Percentiles rank a stretch among this genome's conserved stretches.
Evolutionary conservation across 768 basidiomycete genomes (phyloP).

Genomic region (Lactarius tabidus): DNA sequence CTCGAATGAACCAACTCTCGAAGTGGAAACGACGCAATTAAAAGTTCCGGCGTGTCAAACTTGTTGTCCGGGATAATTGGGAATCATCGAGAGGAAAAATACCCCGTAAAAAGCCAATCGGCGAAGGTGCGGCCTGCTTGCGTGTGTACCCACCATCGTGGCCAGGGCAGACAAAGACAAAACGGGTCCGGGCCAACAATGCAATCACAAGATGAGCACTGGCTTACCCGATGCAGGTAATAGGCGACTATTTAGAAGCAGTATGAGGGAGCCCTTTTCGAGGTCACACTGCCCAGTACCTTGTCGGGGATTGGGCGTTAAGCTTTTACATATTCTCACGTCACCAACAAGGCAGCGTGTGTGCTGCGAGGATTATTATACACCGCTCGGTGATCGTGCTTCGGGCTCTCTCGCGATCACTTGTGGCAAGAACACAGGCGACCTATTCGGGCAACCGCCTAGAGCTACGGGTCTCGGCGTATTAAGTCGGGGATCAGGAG

Average conservation of each 20-base stretch:
- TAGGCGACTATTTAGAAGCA: constrained; percentile 21
- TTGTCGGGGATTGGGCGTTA: constrained; percentile 17
- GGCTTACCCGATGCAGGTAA: constrained; percentile 20
- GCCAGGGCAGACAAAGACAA: constrained; percentile 10
- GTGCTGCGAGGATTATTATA: constrained; percentile 2
- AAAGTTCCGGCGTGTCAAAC: constrained; percentile 22
- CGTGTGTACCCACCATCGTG: constrained; percentile 10
- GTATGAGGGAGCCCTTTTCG: constrained; percentile 12
- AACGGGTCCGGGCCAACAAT: constrained; percentile 10
- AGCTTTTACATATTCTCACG: constrained; percentile 24
- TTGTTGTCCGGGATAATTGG: constrained; percentile 20
- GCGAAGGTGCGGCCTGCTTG: constrained; percentile 18
- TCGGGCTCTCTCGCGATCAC: neutral
- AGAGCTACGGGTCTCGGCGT: constrained; percentile 1
- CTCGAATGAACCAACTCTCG: constrained; percentile 6
- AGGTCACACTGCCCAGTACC: constrained; percentile 19
- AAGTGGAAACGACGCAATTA: constrained; percentile 18
- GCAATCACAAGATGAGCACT: constrained; percentile 19
- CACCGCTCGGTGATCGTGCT: neutral
- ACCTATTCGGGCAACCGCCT: neutral
- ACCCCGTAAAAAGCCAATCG: constrained; percentile 14
- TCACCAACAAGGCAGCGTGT: constrained; percentile 14
- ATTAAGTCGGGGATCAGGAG: constrained; percentile 9
- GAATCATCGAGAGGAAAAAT: constrained; percentile 23
- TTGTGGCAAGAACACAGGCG: neutral